phyloP scores from a whole-genome alignment of 768 basidiomycete species.

The Mrakia frigida region DNA sequence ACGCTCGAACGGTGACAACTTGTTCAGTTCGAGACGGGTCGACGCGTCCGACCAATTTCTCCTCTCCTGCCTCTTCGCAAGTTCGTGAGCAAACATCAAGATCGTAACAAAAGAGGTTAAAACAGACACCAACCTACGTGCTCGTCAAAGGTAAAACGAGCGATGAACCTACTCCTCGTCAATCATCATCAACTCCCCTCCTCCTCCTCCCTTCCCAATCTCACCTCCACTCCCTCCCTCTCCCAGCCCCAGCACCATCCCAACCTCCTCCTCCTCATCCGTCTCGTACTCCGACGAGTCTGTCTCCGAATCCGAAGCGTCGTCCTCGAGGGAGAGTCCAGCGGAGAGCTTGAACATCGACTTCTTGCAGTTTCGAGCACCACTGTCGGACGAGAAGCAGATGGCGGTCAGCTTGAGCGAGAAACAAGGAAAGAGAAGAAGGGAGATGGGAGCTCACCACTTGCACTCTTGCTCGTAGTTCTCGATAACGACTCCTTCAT shows the following conservation, averaged over 20 bases:
- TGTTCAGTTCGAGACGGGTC: no score
- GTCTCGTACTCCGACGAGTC: background rate
- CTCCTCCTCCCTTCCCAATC: background rate
- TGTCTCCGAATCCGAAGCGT: background rate
- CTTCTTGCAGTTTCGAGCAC: slow-evolving; percentile 5
- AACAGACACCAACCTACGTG: no score
- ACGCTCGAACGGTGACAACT: no score
- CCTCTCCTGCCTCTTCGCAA: no score
- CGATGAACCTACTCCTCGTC: background rate
- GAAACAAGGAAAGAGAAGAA: background rate
- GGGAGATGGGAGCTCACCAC: background rate
- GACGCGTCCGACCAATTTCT: no score
- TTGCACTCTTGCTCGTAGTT: slow-evolving; percentile 6
- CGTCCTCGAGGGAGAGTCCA: background rate
- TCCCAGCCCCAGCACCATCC: background rate
- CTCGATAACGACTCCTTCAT: background rate
- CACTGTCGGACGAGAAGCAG: background rate
- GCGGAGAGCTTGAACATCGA: slow-evolving; percentile 8
- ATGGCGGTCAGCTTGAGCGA: background rate
- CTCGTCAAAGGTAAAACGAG: no score
- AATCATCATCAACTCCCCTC: background rate
- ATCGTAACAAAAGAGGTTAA: no score
- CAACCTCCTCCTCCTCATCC: background rate
- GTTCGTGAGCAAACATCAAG: no score
- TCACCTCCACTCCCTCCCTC: background rate